Percentiles rank a stretch among this genome's conserved stretches.
Conservation (phyloP, 2,329 filamentous ascomycete species). For the Cryphonectria nitschkei region DNA sequence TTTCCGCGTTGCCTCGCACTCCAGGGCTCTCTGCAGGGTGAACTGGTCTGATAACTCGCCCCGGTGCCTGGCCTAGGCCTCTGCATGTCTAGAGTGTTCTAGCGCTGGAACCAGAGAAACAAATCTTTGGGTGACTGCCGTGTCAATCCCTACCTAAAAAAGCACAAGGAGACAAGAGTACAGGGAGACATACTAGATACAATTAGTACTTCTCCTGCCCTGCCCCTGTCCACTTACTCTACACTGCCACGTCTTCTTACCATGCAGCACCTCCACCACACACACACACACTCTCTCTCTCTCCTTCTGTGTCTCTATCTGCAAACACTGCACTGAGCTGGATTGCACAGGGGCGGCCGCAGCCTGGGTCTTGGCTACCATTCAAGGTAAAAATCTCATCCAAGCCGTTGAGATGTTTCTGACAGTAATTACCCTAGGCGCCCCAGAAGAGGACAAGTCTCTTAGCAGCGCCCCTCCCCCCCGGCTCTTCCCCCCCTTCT, state of each 20-base stretch:
- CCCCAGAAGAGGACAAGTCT: neutral
- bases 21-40: neutral
- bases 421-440: neutral
- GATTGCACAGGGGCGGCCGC: neutral
- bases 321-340: too few species aligned
- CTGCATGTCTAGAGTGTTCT: neutral
- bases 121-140: neutral
- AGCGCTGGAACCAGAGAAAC: neutral
- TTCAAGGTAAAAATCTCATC: neutral
- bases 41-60: neutral
- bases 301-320: too few species aligned
- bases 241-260: neutral
- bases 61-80: neutral
- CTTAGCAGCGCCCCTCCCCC: neutral
- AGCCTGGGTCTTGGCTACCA: conserved; percentile 2
- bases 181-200: too few species aligned
- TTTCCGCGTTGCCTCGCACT: neutral
- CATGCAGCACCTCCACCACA: neutral
- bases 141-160: neutral
- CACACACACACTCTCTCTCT: too few species aligned
- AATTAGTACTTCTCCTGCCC: too few species aligned
- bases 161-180: neutral
- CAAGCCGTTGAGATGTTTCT: neutral
- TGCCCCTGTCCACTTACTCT: neutral
- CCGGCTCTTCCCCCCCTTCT: too few species aligned